These are phyloP conservation scores for Colletotrichum scovillei DNA, from an alignment of 2,329 filamentous ascomycete species.

Conservation along the genomic window DNA sequence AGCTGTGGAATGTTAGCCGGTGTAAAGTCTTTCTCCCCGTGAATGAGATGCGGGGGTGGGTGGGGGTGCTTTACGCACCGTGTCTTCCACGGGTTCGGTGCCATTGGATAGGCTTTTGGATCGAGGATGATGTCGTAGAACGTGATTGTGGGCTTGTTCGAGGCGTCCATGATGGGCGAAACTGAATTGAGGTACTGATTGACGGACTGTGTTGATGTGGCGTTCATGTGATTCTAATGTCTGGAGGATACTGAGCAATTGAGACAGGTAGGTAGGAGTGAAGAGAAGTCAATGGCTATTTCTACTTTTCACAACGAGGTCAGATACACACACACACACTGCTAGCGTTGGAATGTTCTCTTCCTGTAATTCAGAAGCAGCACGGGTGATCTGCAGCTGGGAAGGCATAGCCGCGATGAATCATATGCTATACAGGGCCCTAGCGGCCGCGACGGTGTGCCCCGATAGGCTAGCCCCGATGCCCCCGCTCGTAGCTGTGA, in stretches of 20 bases:
- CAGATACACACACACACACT: background rate
- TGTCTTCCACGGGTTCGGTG: background rate
- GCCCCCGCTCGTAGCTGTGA: background rate
- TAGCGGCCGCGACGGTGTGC: background rate
- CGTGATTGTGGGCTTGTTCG: background rate
- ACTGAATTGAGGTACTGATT: background rate
- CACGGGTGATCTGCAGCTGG: background rate
- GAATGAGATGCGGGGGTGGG: too few relatives aligned
- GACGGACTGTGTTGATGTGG: too few relatives aligned
- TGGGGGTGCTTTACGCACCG: background rate
- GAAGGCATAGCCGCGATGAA: background rate
- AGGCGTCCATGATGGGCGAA: background rate
- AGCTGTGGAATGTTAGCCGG: background rate
- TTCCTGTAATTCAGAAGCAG: too few relatives aligned
- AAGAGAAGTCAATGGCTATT: background rate
- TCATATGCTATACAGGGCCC: background rate
- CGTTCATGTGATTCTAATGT: background rate
- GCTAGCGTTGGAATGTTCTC: background rate
- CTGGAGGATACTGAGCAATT: background rate
- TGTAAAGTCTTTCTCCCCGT: accelerated
- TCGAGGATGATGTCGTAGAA: background rate
- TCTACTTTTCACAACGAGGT: background rate
- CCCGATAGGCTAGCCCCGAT: background rate
- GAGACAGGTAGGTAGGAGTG: background rate
- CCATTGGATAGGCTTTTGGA: background rate